These are phyloP conservation scores for Colletotrichum navitas DNA, from an alignment of 2,329 filamentous ascomycete species.

Conservation along the genomic window DNA sequence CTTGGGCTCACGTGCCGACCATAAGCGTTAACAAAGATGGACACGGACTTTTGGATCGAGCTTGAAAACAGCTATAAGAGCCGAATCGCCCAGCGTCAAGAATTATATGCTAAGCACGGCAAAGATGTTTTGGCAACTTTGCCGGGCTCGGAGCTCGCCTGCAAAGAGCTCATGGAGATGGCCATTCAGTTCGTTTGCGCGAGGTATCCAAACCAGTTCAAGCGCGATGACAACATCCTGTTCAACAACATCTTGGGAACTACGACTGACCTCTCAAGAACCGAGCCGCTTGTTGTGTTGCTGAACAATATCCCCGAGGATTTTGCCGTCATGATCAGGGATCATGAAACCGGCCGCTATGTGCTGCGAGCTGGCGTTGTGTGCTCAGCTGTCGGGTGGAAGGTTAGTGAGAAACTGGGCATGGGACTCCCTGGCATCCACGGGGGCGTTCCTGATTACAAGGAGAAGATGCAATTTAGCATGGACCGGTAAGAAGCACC, in stretches of 20 bases:
- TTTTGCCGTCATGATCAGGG: slow-evolving; percentile 81
- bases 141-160: slow-evolving; percentile 82
- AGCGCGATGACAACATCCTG: slow-evolving; percentile 69
- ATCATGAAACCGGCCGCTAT: slow-evolving; percentile 79
- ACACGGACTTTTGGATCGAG: slow-evolving; percentile 91
- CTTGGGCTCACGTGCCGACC: slow-evolving; percentile 19
- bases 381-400: slow-evolving; percentile 87
- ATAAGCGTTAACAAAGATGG: slow-evolving; percentile 80
- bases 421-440: slow-evolving; percentile 79
- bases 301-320: slow-evolving; percentile 87
- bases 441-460: slow-evolving; percentile 81
- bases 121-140: slow-evolving; percentile 74
- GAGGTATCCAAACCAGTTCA: slow-evolving; percentile 83
- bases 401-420: slow-evolving; percentile 79
- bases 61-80: slow-evolving; percentile 79
- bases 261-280: slow-evolving; percentile 69
- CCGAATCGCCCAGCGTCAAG: slow-evolving; percentile 76
- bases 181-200: slow-evolving; percentile 81
- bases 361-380: slow-evolving; percentile 80
- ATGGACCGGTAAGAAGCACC: slow-evolving; percentile 77
- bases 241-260: slow-evolving; percentile 77
- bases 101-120: slow-evolving; percentile 73
- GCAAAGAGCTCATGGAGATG: slow-evolving; percentile 92
- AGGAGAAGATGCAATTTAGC: slow-evolving; percentile 87
- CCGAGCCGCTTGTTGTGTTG: slow-evolving; percentile 76